phyloP scores from a whole-genome alignment of 2,329 filamentous ascomycete species.

The Aspergillus neoniger region DNA sequence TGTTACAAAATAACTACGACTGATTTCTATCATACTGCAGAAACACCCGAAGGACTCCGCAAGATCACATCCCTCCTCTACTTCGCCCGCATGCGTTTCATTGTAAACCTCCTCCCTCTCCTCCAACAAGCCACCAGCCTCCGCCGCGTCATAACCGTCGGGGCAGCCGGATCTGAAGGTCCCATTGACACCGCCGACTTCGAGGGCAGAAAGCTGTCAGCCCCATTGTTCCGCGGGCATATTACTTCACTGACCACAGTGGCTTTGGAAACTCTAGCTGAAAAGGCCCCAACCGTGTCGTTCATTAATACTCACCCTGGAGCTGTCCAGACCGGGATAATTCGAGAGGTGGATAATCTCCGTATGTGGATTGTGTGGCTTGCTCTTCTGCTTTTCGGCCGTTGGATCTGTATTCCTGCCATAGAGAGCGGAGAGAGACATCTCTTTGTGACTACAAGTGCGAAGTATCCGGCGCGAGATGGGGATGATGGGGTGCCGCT shows the following conservation, averaged over 20 bases:
- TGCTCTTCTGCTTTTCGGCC: background rate
- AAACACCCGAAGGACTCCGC: slow-evolving; percentile 58
- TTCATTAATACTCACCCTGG: slow-evolving; percentile 9
- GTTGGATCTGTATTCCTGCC: background rate
- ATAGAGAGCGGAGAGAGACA: slow-evolving; percentile 8
- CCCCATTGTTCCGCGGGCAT: background rate
- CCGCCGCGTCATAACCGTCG: slow-evolving; percentile 4
- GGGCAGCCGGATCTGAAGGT: background rate
- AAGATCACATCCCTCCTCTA: slow-evolving; percentile 54
- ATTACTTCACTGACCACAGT: slow-evolving; percentile 2
- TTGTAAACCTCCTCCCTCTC: slow-evolving; percentile 58
- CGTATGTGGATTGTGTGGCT: slow-evolving; percentile 2
- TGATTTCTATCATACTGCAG: background rate
- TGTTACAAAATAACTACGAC: no score
- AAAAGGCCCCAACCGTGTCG: background rate
- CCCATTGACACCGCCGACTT: slow-evolving; percentile 6
- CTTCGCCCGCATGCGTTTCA: slow-evolving; percentile 61
- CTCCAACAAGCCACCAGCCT: slow-evolving; percentile 37
- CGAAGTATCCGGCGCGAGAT: background rate
- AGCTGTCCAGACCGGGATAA: background rate
- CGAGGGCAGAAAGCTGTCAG: background rate
- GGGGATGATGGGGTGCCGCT: background rate
- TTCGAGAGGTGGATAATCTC: background rate
- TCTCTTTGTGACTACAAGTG: slow-evolving; percentile 11
- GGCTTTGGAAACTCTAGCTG: background rate